Evolutionary conservation across 2,329 filamentous ascomycete species (phyloP).

Genomic region (Pyricularia sp.): DNA sequence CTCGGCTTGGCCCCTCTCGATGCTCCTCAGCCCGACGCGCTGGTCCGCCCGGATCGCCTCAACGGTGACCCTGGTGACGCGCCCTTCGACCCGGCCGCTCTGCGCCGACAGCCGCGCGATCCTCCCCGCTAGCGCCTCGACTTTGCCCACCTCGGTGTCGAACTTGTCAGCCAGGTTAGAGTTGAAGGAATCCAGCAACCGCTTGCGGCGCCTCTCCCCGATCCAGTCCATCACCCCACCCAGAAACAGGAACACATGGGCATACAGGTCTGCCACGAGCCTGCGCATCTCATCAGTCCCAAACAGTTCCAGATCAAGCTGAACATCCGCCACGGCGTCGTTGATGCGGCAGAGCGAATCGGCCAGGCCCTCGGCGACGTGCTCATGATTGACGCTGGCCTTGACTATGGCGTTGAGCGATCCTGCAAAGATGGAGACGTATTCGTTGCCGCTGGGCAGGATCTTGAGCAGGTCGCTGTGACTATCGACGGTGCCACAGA

Average conservation of each 20-base stretch:
- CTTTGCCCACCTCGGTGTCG: slow-evolving; percentile 8
- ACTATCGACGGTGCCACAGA: too few species aligned
- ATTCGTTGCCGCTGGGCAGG: too few species aligned
- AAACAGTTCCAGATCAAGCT: not conserved
- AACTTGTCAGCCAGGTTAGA: slow-evolving; percentile 9
- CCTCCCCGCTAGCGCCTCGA: slow-evolving; percentile 6
- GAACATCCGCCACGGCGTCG: too few species aligned
- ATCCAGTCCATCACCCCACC: slow-evolving; percentile 14
- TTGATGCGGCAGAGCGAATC: too few species aligned
- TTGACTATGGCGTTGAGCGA: too few species aligned
- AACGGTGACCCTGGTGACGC: slow-evolving; percentile 1
- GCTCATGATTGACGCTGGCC: too few species aligned
- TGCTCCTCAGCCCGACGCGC: not conserved
- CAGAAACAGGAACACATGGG: slow-evolving; percentile 16
- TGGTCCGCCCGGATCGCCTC: not conserved
- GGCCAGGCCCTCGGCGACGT: too few species aligned
- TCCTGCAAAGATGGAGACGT: too few species aligned
- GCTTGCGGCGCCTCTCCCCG: slow-evolving; percentile 9
- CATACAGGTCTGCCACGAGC: slow-evolving; percentile 13
- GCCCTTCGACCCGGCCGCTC: slow-evolving; percentile 8
- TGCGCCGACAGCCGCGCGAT: slow-evolving; percentile 9
- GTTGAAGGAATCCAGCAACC: slow-evolving; percentile 13
- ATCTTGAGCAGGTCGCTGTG: too few species aligned
- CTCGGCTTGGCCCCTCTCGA: not conserved
- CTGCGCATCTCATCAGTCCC: not conserved